Base-by-base conservation (phyloP, 352 stramenopile species). In the Vaucheria bursata region DNA sequence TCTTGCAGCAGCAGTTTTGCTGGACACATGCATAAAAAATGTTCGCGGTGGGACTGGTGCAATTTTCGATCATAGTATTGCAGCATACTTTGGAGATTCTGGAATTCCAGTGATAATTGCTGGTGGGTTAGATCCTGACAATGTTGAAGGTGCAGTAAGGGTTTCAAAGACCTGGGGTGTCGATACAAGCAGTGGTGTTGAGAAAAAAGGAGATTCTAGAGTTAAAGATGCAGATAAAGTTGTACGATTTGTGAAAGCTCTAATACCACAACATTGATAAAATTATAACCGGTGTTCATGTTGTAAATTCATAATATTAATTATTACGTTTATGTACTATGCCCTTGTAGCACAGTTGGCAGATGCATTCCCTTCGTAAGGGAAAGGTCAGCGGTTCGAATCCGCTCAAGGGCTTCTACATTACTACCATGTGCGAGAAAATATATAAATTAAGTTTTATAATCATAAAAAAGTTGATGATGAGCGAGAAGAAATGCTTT, bases 51-150 rank as follows among this genome's bases (percentile, higher is more conserved):
- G 95, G 59, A 98, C 93, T 0, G 94, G 95, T 33, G 85, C 93
- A 34, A 90, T 90, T 0, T 99, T 98, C 85, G 95, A 99, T 89
- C 97, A 93, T 91, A 91, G 87, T 36, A 93, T 99, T 73, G 93
- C 93, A 0, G 86, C 90, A 80, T 88, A 91, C 29, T 89, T 98
- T 64, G 89, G 90, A 79, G 90, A 75, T 91, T 71, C 86, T 86
- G 92, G 91, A 8, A 85, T 98, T 6, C 95, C 94, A 6, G 95
- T 96, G 34, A 89, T 98, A 36, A 95, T 99, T 86, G 95, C 95
- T 18, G 95, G 95, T 49, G 95, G 95, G 2, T 87, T 99, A 37
- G 95, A 87, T 0, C 86, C 93, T 6, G 88, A 96, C 32, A 98
- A 98, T 84, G 91, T 98, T 32, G 85, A 82, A 12, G 94, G 96